Base-by-base conservation (phyloP, 164 flowering plant species). In the Protea cynaroides region DNA sequence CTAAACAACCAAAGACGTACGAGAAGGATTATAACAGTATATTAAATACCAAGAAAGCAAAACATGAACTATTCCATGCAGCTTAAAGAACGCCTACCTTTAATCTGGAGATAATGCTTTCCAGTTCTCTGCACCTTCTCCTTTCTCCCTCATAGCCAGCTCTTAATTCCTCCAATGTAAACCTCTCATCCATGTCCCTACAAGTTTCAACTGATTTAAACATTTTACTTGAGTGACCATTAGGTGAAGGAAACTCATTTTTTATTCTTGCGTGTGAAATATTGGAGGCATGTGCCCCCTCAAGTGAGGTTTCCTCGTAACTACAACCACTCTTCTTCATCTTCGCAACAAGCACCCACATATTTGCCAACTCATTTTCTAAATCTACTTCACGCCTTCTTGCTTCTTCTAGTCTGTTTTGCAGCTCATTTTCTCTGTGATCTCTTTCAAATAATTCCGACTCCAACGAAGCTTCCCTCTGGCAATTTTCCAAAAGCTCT, bases 351-450 rank as follows among this genome's bases (percentile, higher is more conserved):
- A 85, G 84, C 51, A 80, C 79, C 93, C 93, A 86, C 93, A 87
- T 85, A 69, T 83, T 84, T 29, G 89, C 88, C 25, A 90, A 84
- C 74, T 90, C 96, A 74, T 80, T 83, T 66, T 89, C 96, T 64
- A 91, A 59, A 29, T 79, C 78, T 64, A 72, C 82, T 68, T 87
- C 93, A n/a, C 54, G 86, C 59, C 59, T 72, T 69, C 81, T 86
- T 62, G 84, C 82, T 65, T 83, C 89, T 37, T 83, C 83, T 55
- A 86, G 75, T 67, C 70, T 77, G 67, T 57, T 77, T 63, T 66
- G 71, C n/a, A 84, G 73, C 63, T 84, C 93, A 58, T 47, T 66
- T 76, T 82, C 88, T 61, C 68, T 65, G 38, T 75, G 65, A 54
- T 79, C 87, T 79, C 75, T 86, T 69, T 78, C 87, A 59, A 78